Evolutionary conservation across 495 filamentous ascomycete species (phyloP).

Genomic region (Aspergillus heteromorphus): DNA sequence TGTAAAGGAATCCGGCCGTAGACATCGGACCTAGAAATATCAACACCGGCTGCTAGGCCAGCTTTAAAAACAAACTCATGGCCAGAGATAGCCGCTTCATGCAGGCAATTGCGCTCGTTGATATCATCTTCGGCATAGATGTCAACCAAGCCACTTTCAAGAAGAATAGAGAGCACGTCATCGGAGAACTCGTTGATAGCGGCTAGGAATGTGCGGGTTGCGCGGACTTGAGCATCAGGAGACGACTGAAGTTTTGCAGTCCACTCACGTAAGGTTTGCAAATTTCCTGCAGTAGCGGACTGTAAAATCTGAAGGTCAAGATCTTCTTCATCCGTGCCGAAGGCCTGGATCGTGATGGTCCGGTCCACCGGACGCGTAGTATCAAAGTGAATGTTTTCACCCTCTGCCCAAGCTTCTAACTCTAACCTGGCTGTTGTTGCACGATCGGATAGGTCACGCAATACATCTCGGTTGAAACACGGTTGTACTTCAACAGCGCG

Average conservation of each 20-base stretch:
- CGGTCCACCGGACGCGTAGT: conserved; percentile 54
- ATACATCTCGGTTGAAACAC: conserved; percentile 94
- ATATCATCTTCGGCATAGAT: conserved; percentile 90
- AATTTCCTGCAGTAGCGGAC: conserved; percentile 72
- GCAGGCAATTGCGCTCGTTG: conserved; percentile 92
- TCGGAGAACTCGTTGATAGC: conserved; percentile 82
- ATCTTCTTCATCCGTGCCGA: conserved; percentile 77
- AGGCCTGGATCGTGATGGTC: conserved; percentile 54
- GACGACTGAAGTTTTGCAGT: conserved; percentile 48
- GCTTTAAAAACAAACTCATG: conserved; percentile 68
- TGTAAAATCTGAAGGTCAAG: conserved; percentile 84
- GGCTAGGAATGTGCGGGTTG: conserved; percentile 83
- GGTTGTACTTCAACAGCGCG: conserved; percentile 96
- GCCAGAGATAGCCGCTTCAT: conserved; percentile 89
- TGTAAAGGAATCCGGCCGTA: conserved; percentile 93
- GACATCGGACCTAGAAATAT: conserved; percentile 76
- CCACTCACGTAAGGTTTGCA: conserved; percentile 57
- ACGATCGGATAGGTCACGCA: conserved; percentile 93
- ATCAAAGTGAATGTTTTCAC: conserved; percentile 81
- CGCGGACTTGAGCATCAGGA: conserved; percentile 60
- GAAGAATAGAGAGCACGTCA: conserved; percentile 65
- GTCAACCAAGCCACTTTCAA: conserved; percentile 78
- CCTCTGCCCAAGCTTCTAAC: conserved; percentile 93
- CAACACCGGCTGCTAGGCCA: conserved; percentile 64
- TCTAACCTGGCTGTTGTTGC: conserved; percentile 90